Evolutionary conservation across 108 stramenopile species (phyloP), one percentile per base, ranked within the genome.

Genomic region (Nannochloropsis gaditana): DNA sequence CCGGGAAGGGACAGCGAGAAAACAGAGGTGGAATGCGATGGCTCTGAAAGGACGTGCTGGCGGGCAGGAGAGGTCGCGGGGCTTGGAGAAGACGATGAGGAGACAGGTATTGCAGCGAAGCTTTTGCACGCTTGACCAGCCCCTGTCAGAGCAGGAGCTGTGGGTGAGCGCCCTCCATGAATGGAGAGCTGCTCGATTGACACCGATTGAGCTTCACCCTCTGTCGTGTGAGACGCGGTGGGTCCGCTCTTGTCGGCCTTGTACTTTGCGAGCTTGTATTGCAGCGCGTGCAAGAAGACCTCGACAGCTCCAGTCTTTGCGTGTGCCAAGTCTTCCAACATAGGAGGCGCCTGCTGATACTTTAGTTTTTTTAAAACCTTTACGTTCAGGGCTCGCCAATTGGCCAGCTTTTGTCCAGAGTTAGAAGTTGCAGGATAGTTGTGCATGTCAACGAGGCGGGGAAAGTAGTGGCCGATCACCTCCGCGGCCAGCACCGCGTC

Each of bases 401-500:
- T 93, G 86, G 93, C 93, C 44, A 92, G 31, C 83, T 93, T 93
- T 84, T 93, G 92, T 11, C 43, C 79, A 44, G 91, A 47, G 21
- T 87, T 45, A 79, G 92, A 93, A 3, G 93, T 92, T 2, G 92
- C 84, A 3, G 87, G 42, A 85, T 93, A 93, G 85, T 93, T 93
- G 86, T 93, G 93, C 15, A 93, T 79, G 45, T 93, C 91, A 2
- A 93, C 92, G 3, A 93, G 85, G 42, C 89, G 84, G 9, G 93
- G 93, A 82, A 93, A 92, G 86, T 92, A 93, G 90, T 91, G 89
- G 17, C 85, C 83, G 43, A 93, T 84, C 44, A 93, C 93, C 89
- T 93, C 93, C 1, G 93, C 93, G 1, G 91, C 85, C 43, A 93
- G 84, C 11, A 92, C 90, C 15, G 92, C 93, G 83, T 93, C 93